These are phyloP conservation scores for Aspergillus sp. DNA, from an alignment of 2,329 filamentous ascomycete genomes.

Conservation along the genomic window DNA sequence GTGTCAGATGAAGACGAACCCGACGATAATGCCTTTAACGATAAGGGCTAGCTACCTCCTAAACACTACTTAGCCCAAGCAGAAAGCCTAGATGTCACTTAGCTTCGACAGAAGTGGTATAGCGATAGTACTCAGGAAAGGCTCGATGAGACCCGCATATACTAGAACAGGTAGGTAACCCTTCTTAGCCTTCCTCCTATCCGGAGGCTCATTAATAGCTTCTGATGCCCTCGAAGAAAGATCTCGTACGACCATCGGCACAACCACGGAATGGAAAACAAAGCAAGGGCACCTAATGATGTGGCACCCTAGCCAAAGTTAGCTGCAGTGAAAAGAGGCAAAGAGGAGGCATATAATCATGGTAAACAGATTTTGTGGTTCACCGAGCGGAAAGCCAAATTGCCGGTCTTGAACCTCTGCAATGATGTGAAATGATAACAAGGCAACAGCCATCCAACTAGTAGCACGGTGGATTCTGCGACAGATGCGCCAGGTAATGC, in stretches of 20 bases:
- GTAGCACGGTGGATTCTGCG: slow-evolving; percentile 11
- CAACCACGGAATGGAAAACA: slow-evolving; percentile 14
- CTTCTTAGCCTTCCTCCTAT: not conserved
- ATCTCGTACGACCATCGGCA: slow-evolving; percentile 15
- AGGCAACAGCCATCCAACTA: slow-evolving; percentile 11
- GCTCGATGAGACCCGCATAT: slow-evolving; percentile 15
- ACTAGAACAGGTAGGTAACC: slow-evolving; percentile 15
- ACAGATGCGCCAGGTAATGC: slow-evolving; percentile 8
- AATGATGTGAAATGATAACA: slow-evolving; percentile 12
- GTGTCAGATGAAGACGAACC: slow-evolving; percentile 8
- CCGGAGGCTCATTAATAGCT: slow-evolving; percentile 5
- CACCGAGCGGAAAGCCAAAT: slow-evolving; percentile 6
- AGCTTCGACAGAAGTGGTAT: slow-evolving; percentile 19
- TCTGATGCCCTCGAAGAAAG: slow-evolving; percentile 16
- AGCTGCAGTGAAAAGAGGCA: slow-evolving; percentile 2
- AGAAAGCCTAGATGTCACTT: slow-evolving; percentile 15
- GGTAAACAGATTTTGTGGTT: slow-evolving; percentile 10
- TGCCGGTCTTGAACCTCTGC: slow-evolving; percentile 4
- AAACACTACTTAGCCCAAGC: slow-evolving; percentile 16
- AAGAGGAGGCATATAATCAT: slow-evolving; percentile 8
- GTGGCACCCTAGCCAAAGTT: slow-evolving; percentile 8
- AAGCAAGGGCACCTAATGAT: slow-evolving; percentile 9
- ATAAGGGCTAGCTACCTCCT: slow-evolving; percentile 10
- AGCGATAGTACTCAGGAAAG: slow-evolving; percentile 16
- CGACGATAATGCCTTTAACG: slow-evolving; percentile 6